Percentiles rank a stretch among this genome's conserved stretches.
Evolutionary conservation across 768 basidiomycete species (phyloP).

Genomic region (Lactarius trivialis): DNA sequence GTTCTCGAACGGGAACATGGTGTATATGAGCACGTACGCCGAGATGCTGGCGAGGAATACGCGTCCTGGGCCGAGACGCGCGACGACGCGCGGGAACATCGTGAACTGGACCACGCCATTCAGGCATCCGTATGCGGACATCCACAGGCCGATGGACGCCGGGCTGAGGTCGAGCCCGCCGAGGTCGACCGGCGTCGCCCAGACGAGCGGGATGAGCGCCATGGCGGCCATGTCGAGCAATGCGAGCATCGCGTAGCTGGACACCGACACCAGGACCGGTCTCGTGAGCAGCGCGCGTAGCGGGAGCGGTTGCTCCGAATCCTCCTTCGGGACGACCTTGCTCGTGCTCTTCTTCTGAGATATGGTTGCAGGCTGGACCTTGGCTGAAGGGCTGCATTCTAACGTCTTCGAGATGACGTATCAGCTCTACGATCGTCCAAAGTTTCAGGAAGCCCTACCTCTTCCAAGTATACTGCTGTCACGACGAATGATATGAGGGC

Average conservation of each 20-base stretch:
- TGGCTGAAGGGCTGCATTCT: not conserved
- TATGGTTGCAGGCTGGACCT: not conserved
- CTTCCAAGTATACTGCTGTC: conserved; percentile 12
- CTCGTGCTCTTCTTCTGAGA: not conserved
- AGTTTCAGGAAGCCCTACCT: not conserved
- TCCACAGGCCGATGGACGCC: conserved; percentile 34
- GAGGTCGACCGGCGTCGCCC: conserved; percentile 36
- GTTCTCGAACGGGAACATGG: conserved; percentile 27
- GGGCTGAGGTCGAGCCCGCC: conserved; percentile 37
- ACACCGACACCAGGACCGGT: conserved; percentile 2
- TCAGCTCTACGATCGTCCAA: not conserved
- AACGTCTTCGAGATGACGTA: conserved; percentile 4
- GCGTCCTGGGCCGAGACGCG: conserved; percentile 33
- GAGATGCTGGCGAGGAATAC: conserved; percentile 27
- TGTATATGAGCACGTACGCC: conserved; percentile 26
- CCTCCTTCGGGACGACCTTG: not conserved
- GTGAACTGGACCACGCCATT: conserved; percentile 36
- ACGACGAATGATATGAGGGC: conserved; percentile 9
- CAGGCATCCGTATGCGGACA: conserved; percentile 33
- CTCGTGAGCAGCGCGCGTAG: conserved; percentile 9
- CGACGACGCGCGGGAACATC: conserved; percentile 34
- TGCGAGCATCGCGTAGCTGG: conserved; percentile 8
- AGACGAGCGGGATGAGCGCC: conserved; percentile 36
- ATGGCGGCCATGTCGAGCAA: conserved; percentile 10
- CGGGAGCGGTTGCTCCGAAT: not conserved